Evolutionary conservation across 768 basidiomycete species (phyloP).

Genomic region (Leucosporidium yakuticum): DNA sequence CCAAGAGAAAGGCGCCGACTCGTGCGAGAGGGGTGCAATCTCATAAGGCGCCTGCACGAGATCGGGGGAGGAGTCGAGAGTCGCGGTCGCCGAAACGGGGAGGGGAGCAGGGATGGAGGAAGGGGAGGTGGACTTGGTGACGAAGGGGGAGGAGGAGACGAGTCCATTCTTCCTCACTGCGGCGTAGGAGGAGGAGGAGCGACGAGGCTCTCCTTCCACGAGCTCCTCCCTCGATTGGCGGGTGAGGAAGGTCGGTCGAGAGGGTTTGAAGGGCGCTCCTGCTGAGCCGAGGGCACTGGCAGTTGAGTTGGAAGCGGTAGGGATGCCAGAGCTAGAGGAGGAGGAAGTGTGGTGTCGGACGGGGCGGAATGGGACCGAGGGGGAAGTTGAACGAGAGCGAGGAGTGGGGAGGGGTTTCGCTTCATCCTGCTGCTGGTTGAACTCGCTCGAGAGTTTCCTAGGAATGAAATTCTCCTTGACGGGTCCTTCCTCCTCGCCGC

Average conservation of each 20-base stretch:
- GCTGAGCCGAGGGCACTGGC: background rate
- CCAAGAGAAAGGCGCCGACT: background rate
- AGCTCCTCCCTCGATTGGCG: background rate
- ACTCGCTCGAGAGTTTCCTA: constrained; percentile 18
- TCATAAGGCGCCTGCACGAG: background rate
- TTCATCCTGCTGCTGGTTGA: background rate
- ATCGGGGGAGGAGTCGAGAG: constrained; percentile 5
- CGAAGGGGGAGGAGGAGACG: constrained; percentile 31
- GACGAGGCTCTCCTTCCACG: constrained; percentile 2
- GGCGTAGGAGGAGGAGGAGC: constrained; percentile 23
- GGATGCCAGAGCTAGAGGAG: background rate
- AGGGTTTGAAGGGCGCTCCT: constrained; percentile 17
- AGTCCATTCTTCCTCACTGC: constrained; percentile 26
- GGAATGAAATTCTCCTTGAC: constrained; percentile 34
- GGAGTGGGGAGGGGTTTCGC: background rate
- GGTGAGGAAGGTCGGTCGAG: constrained; percentile 5
- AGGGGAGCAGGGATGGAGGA: background rate
- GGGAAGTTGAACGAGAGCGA: constrained; percentile 9
- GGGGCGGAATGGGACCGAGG: constrained; percentile 17
- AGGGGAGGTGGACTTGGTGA: background rate
- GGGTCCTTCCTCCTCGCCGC: constrained; percentile 11
- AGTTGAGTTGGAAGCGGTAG: background rate
- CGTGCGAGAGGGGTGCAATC: background rate
- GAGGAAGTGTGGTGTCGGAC: background rate
- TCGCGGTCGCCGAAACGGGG: background rate